Evolutionary conservation across 2,329 filamentous ascomycete species (phyloP).

Genomic region (Nakataea oryzae): DNA sequence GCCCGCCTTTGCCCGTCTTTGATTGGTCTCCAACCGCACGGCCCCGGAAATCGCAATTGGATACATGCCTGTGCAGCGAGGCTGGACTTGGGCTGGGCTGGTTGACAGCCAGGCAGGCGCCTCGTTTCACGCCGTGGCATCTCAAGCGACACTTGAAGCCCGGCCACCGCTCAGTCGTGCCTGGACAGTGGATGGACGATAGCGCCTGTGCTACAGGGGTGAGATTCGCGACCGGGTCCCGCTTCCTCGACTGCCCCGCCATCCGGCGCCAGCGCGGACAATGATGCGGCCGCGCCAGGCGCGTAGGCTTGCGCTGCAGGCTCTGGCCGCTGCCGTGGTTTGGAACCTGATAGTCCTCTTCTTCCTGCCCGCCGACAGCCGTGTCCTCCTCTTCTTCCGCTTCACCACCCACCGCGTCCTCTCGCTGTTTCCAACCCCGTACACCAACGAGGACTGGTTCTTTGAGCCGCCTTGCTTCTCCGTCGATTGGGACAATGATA

Average conservation of each 20-base stretch:
- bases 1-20: background rate
- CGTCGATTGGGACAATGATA: slow-evolving; percentile 32
- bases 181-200: background rate
- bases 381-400: slow-evolving; percentile 14
- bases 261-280: background rate
- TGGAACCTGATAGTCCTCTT: slow-evolving; percentile 12
- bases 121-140: background rate
- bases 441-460: slow-evolving; percentile 29
- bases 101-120: too few relatives aligned
- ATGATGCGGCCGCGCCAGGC: slow-evolving; percentile 5
- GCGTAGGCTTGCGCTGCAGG: slow-evolving; percentile 3
- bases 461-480: slow-evolving; percentile 20
- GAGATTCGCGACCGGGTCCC: background rate
- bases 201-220: background rate
- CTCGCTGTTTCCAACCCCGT: slow-evolving; percentile 17
- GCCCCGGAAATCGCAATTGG: too few relatives aligned
- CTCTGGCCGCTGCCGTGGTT: slow-evolving; percentile 4
- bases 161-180: background rate
- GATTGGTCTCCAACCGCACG: background rate
- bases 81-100: too few relatives aligned
- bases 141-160: background rate
- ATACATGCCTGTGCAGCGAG: background rate
- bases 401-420: slow-evolving; percentile 14
- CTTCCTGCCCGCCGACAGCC: slow-evolving; percentile 18
- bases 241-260: background rate